These are phyloP conservation scores for Brasenia schreberi DNA, from an alignment of 164 flowering plant genomes.

Conservation along the genomic window DNA sequence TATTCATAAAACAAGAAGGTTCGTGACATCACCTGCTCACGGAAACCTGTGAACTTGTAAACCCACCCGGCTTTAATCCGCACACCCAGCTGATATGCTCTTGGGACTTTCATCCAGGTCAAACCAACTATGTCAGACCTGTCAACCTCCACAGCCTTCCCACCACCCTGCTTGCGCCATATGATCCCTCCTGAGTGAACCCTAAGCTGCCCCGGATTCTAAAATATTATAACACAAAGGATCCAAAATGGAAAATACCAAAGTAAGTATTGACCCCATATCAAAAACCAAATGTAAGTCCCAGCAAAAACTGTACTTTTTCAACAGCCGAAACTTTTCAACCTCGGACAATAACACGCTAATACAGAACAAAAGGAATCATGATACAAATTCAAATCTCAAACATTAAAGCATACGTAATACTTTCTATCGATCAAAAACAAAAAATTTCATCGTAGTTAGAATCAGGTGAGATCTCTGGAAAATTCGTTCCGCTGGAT, in stretches of 20 bases:
- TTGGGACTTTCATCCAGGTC: slow-evolving; percentile 92
- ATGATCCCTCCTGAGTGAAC: slow-evolving; percentile 56
- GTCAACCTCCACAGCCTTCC: slow-evolving; percentile 82
- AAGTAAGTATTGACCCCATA: not conserved
- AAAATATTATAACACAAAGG: slow-evolving; percentile 6
- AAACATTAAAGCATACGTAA: too few species aligned
- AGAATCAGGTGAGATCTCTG: too few species aligned
- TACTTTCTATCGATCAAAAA: too few species aligned
- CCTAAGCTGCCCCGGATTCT: slow-evolving; percentile 86
- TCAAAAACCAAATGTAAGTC: not conserved
- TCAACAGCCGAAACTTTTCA: not conserved
- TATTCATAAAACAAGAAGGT: not conserved
- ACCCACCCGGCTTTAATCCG: slow-evolving; percentile 60
- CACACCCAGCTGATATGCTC: slow-evolving; percentile 74
- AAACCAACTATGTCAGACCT: slow-evolving; percentile 50
- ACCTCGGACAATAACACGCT: too few species aligned
- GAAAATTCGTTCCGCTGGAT: too few species aligned
- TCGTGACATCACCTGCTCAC: slow-evolving; percentile 53
- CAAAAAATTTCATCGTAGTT: too few species aligned
- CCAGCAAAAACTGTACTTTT: not conserved
- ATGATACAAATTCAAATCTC: too few species aligned
- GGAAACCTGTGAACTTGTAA: slow-evolving; percentile 86
- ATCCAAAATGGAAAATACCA: too few species aligned
- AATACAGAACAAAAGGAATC: too few species aligned
- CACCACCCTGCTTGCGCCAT: slow-evolving; percentile 93